Evolutionary conservation across 2,329 filamentous ascomycete genomes (phyloP).

Genomic region (Truncatella angustata): DNA sequence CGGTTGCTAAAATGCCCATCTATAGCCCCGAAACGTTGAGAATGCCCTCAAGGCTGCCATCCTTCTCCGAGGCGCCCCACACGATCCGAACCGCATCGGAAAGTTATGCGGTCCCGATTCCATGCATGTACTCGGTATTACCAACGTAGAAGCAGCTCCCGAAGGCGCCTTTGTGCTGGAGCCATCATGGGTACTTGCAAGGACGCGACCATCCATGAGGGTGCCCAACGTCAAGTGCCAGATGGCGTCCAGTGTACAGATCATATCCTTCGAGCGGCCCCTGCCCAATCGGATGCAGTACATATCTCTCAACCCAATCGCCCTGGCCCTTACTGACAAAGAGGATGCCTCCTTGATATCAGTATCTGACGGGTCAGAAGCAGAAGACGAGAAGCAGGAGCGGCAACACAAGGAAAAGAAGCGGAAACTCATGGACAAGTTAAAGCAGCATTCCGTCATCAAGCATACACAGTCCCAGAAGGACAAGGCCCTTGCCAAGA

Average conservation of each 20-base stretch:
- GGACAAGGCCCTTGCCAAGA: constrained; percentile 74
- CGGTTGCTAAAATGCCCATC: constrained; percentile 23
- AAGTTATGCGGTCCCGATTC: constrained; percentile 78
- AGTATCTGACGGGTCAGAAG: constrained; percentile 56
- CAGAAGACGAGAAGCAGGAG: constrained; percentile 69
- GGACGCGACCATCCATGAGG: constrained; percentile 47
- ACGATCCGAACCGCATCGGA: constrained; percentile 78
- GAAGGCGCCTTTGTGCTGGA: constrained; percentile 53
- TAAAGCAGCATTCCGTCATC: constrained; percentile 83
- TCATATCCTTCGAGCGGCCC: constrained; percentile 86
- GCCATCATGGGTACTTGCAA: constrained; percentile 66
- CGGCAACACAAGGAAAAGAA: constrained; percentile 56
- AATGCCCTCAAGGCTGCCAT: constrained; percentile 81
- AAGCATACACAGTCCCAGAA: constrained; percentile 75
- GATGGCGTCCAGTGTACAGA: constrained; percentile 72
- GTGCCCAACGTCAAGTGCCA: constrained; percentile 75
- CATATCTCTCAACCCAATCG: constrained; percentile 85
- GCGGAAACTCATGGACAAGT: constrained; percentile 73
- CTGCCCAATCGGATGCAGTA: constrained; percentile 92
- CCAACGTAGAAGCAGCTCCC: constrained; percentile 60
- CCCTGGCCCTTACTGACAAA: constrained; percentile 80
- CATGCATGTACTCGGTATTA: constrained; percentile 82
- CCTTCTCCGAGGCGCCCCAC: constrained; percentile 77
- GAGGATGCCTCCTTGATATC: constrained; percentile 34
- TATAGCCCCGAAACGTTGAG: constrained; percentile 74